Percentiles rank a stretch among this genome's conserved stretches.
Evolutionary conservation across 495 filamentous ascomycete species (phyloP).

Genomic region (Lasiosphaeria hispida): DNA sequence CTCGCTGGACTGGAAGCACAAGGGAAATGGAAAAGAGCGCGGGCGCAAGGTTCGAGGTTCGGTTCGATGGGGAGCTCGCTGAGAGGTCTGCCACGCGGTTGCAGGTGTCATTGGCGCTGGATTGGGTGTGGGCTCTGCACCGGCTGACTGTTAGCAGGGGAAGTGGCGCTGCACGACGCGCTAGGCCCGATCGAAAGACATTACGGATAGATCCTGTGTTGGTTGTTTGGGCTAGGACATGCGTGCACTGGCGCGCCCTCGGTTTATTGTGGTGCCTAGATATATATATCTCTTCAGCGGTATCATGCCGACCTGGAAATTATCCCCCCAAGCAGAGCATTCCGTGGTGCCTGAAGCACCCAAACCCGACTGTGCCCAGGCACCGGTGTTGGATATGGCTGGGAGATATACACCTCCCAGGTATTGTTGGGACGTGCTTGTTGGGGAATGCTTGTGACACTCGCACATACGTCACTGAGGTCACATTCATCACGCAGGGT

Average conservation of each 20-base stretch:
- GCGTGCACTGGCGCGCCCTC: too few species aligned
- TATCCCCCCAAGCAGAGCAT: too few species aligned
- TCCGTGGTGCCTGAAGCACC: too few species aligned
- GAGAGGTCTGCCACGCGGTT: conserved; percentile 11
- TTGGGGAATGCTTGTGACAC: too few species aligned
- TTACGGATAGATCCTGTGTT: not conserved
- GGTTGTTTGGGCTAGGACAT: too few species aligned
- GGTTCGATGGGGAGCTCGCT: not conserved
- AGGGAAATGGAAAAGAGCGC: not conserved
- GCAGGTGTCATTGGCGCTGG: conserved; percentile 10
- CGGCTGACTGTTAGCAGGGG: not conserved
- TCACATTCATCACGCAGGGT: not conserved
- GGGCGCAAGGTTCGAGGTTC: not conserved
- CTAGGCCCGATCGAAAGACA: conserved; percentile 6
- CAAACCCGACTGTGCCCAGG: too few species aligned
- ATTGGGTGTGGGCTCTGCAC: not conserved
- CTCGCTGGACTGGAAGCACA: not conserved
- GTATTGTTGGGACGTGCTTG: too few species aligned
- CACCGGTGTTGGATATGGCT: too few species aligned
- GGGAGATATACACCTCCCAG: too few species aligned
- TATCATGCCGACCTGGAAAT: too few species aligned
- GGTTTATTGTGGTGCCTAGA: too few species aligned
- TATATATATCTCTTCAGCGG: too few species aligned
- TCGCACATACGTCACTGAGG: not conserved
- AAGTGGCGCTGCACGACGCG: conserved; percentile 1